Percentiles rank a stretch among this genome's conserved stretches.
phyloP scores from a whole-genome alignment of 139 green algal genomes.

The Auxenochlorella pyrenoidosa region DNA sequence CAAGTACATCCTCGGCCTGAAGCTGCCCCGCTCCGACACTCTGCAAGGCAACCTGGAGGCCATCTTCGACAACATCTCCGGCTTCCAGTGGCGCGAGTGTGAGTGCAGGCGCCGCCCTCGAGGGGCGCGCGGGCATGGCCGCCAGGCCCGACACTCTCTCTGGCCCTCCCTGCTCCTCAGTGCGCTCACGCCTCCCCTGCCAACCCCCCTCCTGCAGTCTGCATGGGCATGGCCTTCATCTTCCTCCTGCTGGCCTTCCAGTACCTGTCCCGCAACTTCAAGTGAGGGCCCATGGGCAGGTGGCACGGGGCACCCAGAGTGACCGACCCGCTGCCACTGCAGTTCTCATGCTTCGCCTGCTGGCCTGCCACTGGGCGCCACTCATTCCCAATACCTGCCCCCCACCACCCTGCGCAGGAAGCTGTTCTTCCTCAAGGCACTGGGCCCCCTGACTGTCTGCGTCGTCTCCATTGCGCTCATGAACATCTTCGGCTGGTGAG shows the following conservation, averaged over 20 bases:
- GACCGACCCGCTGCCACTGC: background rate
- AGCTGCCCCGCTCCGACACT: conserved; percentile 50
- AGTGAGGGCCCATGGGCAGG: background rate
- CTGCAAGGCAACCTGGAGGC: conserved; percentile 43
- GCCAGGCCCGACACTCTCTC: no score
- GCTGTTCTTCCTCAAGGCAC: conserved; percentile 50
- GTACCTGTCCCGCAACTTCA: conserved; percentile 19
- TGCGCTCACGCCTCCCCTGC: background rate
- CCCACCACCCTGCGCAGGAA: background rate
- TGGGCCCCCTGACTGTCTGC: conserved; percentile 64
- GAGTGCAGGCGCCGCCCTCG: background rate
- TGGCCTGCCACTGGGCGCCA: background rate
- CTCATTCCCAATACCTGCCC: background rate
- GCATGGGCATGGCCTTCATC: conserved; percentile 63
- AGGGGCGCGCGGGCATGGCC: no score
- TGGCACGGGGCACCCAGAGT: background rate
- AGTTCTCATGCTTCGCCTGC: background rate
- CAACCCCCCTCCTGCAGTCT: conserved; percentile 29
- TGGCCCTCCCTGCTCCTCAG: background rate
- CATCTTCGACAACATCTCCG: conserved; percentile 35
- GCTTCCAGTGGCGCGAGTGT: conserved; percentile 39
- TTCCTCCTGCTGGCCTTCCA: conserved; percentile 53
- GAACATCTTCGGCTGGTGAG: conserved; percentile 55
- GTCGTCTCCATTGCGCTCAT: conserved; percentile 62
- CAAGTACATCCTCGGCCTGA: conserved; percentile 64